phyloP scores from a whole-genome alignment of 2,329 filamentous ascomycete genomes.

The Claviceps humidiphila region DNA sequence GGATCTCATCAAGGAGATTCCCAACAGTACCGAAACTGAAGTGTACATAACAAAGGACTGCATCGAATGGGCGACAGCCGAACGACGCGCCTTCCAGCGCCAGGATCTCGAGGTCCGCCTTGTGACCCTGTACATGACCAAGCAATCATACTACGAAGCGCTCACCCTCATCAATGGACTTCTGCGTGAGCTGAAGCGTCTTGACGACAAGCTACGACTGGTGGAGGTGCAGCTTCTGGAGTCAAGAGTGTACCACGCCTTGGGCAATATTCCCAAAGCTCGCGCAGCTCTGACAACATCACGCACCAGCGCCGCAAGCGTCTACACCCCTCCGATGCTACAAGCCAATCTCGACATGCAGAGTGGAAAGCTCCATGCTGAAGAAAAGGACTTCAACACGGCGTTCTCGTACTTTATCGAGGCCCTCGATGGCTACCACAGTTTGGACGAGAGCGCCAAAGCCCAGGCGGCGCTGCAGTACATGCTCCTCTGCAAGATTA shows the following conservation, averaged over 20 bases:
- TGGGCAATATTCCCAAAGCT: slow-evolving; percentile 92
- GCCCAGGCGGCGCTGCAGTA: slow-evolving; percentile 98
- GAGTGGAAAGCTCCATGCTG: slow-evolving; percentile 95
- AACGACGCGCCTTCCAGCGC: slow-evolving; percentile 88
- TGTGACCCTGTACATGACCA: slow-evolving; percentile 88
- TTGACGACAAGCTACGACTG: slow-evolving; percentile 95
- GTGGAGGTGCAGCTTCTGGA: slow-evolving; percentile 97
- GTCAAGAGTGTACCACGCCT: slow-evolving; percentile 90
- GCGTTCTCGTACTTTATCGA: slow-evolving; percentile 99
- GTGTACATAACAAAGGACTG: slow-evolving; percentile 94
- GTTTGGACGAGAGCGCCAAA: slow-evolving; percentile 73
- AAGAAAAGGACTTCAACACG: slow-evolving; percentile 98
- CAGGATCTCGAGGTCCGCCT: slow-evolving; percentile 96
- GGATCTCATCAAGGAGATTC: slow-evolving; percentile 87
- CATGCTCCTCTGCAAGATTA: slow-evolving; percentile 99
- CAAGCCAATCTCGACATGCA: slow-evolving; percentile 98
- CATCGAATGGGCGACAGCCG: slow-evolving; percentile 96
- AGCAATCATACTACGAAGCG: slow-evolving; percentile 94
- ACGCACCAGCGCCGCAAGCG: slow-evolving; percentile 86
- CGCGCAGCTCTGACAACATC: slow-evolving; percentile 89
- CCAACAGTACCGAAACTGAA: slow-evolving; percentile 88
- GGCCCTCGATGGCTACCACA: slow-evolving; percentile 91
- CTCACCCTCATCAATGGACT: slow-evolving; percentile 93
- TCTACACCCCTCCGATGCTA: slow-evolving; percentile 89
- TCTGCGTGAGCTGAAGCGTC: slow-evolving; percentile 88